Percentiles rank a stretch among this genome's conserved stretches.
These are phyloP conservation scores for Aspergillus funiculosus DNA, from an alignment of 495 filamentous ascomycete species.

Conservation along the genomic window DNA sequence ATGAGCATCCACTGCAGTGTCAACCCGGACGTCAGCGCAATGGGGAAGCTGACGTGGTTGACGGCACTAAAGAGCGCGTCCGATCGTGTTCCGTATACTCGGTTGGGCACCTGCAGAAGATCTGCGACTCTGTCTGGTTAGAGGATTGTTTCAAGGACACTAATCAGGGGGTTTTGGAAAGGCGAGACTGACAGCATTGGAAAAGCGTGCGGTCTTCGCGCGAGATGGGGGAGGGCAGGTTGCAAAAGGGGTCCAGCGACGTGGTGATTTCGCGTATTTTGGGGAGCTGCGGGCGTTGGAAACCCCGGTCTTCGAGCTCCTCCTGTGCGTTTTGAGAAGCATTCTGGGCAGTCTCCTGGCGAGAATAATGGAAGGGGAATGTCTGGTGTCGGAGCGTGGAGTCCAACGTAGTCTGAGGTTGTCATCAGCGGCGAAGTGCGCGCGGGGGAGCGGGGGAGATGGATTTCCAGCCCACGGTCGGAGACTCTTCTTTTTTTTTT, in stretches of 20 bases:
- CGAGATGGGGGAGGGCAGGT: background rate
- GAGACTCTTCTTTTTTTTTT: no score
- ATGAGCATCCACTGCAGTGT: constrained; percentile 2
- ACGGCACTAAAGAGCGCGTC: background rate
- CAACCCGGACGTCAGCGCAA: background rate
- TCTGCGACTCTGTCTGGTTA: background rate
- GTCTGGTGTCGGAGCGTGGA: no score
- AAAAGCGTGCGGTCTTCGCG: background rate
- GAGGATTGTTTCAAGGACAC: no score
- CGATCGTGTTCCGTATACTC: background rate
- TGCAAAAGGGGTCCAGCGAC: background rate
- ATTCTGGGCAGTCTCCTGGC: no score
- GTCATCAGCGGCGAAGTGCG: no score
- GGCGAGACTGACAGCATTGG: background rate
- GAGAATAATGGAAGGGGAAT: no score
- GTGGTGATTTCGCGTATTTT: background rate
- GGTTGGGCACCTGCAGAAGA: background rate
- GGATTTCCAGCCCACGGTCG: no score
- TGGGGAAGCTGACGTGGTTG: constrained; percentile 1
- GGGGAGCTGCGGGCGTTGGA: background rate
- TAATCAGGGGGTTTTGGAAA: no score
- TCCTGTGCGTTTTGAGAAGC: no score
- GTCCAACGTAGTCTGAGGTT: no score
- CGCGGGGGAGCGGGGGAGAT: no score
- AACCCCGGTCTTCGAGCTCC: background rate